These are phyloP conservation scores for Hyphopichia fennica DNA, from an alignment of 1,139 yeast species.

Conservation along the genomic window DNA sequence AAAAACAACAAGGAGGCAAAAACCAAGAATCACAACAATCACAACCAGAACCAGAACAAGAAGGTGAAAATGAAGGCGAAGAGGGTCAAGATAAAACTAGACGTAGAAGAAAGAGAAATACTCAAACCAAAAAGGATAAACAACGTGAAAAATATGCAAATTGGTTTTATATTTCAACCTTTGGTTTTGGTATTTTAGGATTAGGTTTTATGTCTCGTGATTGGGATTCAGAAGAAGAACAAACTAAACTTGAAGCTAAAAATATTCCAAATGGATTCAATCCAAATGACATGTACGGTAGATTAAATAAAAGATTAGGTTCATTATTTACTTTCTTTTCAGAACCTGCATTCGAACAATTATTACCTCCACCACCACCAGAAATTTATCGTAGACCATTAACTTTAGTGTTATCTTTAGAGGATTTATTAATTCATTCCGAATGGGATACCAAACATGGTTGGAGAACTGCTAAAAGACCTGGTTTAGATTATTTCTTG, in stretches of 20 bases:
- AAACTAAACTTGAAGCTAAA: conserved; percentile 47
- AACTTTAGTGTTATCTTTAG: conserved; percentile 85
- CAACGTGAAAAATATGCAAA: conserved; percentile 66
- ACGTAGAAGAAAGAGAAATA: conserved; percentile 50
- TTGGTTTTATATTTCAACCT: conserved; percentile 61
- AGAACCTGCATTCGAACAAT: conserved; percentile 91
- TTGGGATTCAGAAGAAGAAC: conserved; percentile 82
- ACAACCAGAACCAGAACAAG: conserved; percentile 12
- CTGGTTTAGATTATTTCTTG: conserved; percentile 94
- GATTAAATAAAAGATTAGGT: conserved; percentile 70
- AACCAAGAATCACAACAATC: conserved; percentile 11
- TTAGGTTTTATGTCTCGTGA: conserved; percentile 77
- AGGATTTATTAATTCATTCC: conserved; percentile 86
- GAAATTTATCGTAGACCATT: conserved; percentile 92
- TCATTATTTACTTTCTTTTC: conserved; percentile 82
- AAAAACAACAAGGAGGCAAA: conserved; percentile 7
- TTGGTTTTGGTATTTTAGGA: conserved; percentile 64
- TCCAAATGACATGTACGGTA: conserved; percentile 61
- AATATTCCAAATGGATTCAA: conserved; percentile 68
- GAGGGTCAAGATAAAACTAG: conserved; percentile 7
- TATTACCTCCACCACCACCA: conserved; percentile 84
- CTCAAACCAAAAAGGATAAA: conserved; percentile 60
- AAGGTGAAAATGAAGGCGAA: conserved; percentile 6
- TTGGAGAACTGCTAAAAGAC: conserved; percentile 99
- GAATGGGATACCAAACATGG: conserved; percentile 92